phyloP scores from a whole-genome alignment of 2,329 filamentous ascomycete genomes.

The Aspergillus tanneri region DNA sequence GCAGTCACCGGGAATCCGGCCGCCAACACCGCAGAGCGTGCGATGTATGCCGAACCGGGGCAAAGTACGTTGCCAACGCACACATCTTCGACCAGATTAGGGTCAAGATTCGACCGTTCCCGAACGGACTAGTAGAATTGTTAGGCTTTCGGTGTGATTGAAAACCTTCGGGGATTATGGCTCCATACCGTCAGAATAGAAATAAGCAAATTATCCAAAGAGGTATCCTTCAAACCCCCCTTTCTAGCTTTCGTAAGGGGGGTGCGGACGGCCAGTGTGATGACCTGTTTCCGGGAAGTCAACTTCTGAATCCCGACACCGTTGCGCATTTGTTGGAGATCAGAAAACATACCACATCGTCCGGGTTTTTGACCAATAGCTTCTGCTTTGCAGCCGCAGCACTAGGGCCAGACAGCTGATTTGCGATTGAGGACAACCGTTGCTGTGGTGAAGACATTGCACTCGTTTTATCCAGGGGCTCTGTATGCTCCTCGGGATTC shows the following conservation, averaged over 20 bases:
- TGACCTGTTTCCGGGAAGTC: constrained; percentile 29
- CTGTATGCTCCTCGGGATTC: no score
- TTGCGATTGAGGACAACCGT: constrained; percentile 42
- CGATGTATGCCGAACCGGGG: constrained; percentile 85
- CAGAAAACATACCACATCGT: constrained; percentile 38
- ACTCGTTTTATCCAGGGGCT: no score
- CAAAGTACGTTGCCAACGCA: constrained; percentile 83
- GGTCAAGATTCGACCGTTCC: constrained; percentile 81
- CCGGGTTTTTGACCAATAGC: constrained; percentile 37
- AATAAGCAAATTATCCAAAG: constrained; percentile 37
- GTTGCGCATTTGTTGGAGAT: neutral
- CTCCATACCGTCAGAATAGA: constrained; percentile 37
- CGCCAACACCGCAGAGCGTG: constrained; percentile 80
- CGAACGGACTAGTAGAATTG: constrained; percentile 59
- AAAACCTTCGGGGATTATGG: neutral
- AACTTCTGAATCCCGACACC: neutral
- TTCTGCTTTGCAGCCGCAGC: constrained; percentile 30
- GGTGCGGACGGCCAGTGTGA: constrained; percentile 41
- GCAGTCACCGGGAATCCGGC: constrained; percentile 81
- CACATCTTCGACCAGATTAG: constrained; percentile 82
- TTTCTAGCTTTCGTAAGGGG: constrained; percentile 43
- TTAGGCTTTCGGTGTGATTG: neutral
- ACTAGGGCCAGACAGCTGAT: constrained; percentile 37
- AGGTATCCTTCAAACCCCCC: constrained; percentile 42
- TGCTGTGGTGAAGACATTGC: constrained; percentile 41